Conservation (phyloP, 2,329 filamentous ascomycete genomes). For the Xylaria sp. region DNA sequence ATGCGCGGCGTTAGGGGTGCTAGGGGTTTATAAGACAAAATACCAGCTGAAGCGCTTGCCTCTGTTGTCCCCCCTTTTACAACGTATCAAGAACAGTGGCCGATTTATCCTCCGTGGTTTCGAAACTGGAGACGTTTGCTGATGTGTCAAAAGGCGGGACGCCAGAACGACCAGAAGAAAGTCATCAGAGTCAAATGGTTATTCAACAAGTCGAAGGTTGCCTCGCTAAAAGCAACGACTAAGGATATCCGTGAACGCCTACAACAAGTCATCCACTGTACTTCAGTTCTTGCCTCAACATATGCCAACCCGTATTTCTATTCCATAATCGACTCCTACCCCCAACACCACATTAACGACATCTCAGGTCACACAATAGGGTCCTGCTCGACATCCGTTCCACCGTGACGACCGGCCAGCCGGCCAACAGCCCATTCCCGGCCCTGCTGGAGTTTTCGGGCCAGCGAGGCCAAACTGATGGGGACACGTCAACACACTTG, state of each 20-base stretch:
- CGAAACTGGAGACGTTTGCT: neutral
- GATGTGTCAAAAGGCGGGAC: neutral
- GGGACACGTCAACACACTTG: neutral
- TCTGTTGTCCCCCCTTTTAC: no score
- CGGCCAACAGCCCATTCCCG: no score
- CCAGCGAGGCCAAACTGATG: no score
- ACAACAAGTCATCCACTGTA: neutral
- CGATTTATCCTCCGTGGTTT: neutral
- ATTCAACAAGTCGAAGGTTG: neutral
- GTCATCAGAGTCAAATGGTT: conserved; percentile 2
- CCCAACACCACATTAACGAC: neutral
- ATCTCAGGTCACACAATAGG: no score
- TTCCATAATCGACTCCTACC: neutral
- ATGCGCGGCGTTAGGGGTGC: no score
- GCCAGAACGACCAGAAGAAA: neutral
- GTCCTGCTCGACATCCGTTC: neutral
- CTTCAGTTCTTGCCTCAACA: neutral
- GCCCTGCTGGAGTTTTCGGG: no score
- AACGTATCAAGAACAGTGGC: neutral
- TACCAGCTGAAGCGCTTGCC: no score
- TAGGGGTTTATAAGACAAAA: no score
- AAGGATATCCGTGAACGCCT: neutral
- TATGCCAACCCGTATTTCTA: neutral
- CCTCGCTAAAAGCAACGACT: neutral
- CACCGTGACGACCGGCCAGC: no score